These are phyloP conservation scores for Arachis stenosperma DNA, from an alignment of 306 rosid species.

Conservation along the genomic window DNA sequence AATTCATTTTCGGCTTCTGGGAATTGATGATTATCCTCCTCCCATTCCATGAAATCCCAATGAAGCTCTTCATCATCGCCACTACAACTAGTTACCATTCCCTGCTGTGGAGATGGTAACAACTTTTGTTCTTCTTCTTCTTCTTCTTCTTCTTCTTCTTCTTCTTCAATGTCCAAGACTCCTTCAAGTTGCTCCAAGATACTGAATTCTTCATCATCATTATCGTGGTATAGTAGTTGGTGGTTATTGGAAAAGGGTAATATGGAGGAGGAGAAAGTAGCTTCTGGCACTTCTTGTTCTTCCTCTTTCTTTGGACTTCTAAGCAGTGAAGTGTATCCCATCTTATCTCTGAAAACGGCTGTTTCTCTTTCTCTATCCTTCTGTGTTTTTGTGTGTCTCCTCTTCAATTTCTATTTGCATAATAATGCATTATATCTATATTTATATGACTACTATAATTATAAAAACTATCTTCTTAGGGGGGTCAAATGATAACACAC, in stretches of 20 bases:
- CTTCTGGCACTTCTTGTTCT: slow-evolving; percentile 64
- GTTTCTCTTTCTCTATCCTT: slow-evolving; percentile 10
- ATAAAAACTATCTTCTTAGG: no score
- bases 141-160: slow-evolving; percentile 39
- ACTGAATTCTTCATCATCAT: slow-evolving; percentile 44
- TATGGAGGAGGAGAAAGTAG: not conserved
- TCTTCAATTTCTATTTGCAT: slow-evolving; percentile 23
- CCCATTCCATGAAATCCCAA: slow-evolving; percentile 76
- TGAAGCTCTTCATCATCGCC: slow-evolving; percentile 25
- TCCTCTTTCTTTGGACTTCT: slow-evolving; percentile 74
- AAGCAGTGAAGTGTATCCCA: slow-evolving; percentile 38
- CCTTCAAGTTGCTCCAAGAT: slow-evolving; percentile 55
- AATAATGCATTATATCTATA: slow-evolving; percentile 22
- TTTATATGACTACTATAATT: no score
- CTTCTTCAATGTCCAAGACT: slow-evolving; percentile 48
- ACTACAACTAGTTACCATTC: no score
- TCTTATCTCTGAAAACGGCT: slow-evolving; percentile 39
- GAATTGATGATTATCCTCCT: slow-evolving; percentile 40
- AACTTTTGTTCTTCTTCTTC: slow-evolving; percentile 36
- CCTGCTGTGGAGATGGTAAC: not conserved
- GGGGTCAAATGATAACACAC: no score
- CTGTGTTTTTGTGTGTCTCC: slow-evolving; percentile 18
- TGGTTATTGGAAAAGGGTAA: slow-evolving; percentile 27
- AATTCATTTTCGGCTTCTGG: slow-evolving; percentile 17
- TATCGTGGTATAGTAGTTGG: not conserved